phyloP scores from a whole-genome alignment of 768 basidiomycete species.

The Lenzites betulinus region DNA sequence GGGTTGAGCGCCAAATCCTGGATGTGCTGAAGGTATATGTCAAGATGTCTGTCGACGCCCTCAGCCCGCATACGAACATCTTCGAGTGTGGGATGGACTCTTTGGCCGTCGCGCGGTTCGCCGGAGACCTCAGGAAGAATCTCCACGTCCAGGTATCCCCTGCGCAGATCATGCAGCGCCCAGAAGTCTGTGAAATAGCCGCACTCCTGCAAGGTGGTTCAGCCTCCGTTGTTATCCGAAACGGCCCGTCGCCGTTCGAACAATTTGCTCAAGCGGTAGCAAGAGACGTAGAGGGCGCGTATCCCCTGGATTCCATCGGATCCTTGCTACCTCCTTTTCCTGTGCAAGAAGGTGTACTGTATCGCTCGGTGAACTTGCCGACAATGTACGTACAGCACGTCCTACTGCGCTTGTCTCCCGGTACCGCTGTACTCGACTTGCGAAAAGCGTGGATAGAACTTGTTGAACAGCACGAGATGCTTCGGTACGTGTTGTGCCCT shows the following conservation, averaged over 20 bases:
- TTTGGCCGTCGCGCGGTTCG: conserved; percentile 29
- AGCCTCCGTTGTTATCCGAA: neutral
- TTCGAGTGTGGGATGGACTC: conserved; percentile 40
- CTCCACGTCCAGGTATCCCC: conserved; percentile 28
- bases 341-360: conserved; percentile 50
- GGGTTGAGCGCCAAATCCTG: conserved; percentile 40
- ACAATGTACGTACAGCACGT: conserved; percentile 49
- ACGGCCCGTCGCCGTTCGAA: neutral
- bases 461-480: conserved; percentile 30
- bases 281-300: conserved; percentile 7
- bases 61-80: conserved; percentile 27
- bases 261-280: neutral
- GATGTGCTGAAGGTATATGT: conserved; percentile 35
- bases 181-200: conserved; percentile 28
- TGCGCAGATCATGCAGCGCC: conserved; percentile 33
- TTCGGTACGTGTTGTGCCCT: conserved; percentile 24
- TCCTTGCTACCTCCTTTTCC: conserved; percentile 44
- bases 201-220: conserved; percentile 5
- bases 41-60: conserved; percentile 18
- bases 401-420: conserved; percentile 33
- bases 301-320: conserved; percentile 2
- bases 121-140: conserved; percentile 26
- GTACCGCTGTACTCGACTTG: conserved; percentile 27
- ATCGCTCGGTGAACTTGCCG: conserved; percentile 40
- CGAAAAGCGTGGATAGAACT: conserved; percentile 38